Evolutionary conservation across 441 rosid species (phyloP), one percentile per base, ranked within the genome.

Genomic region (Croton laevigatus): DNA sequence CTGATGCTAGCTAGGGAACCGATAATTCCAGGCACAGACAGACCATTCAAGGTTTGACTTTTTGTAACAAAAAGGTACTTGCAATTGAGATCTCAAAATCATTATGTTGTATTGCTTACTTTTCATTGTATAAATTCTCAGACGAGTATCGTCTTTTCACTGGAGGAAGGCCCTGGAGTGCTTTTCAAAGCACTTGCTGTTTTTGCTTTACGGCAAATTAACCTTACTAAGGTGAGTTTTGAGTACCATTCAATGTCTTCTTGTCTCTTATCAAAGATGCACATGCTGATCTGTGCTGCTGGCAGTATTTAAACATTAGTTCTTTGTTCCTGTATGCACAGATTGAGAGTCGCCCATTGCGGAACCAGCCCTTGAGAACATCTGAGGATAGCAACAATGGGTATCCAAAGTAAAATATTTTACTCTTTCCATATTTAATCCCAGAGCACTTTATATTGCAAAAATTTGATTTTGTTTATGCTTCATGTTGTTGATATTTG

Each of bases 171-270:
- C 63, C 97, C 99, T 59, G 99, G 99, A 52, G 81, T 89, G 60
- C 98, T 95, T 76, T 95, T 95, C 83, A 95, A 93, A 82, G 98
- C 98, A 67, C 97, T 95, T 78, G 97, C 98, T 68, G 98, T 93
- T 66, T 96, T 96, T 87, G 95, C 99, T 65, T 83, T 89, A 51
- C 84, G 97, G 70, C 82, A 89, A 74, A 88, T 95, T 72, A 95
- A 93, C 82, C 95, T 96, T 66, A 86, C 93, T 23, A 91, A 96
- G 93, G 98, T 89, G 51, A n/a, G 59, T 59, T 65, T 52, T 55
- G 12, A 42, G 53, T 19, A 4, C 27, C 9, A 4, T 20, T 0
- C 4, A 17, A 0, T 46, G 57, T 7, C 10, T 27, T 32, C 44
- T 59, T 45, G 19, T 42, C 6, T 68, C 51, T 59, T 34, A 34